These are phyloP conservation scores for Hyaloscypha variabilis DNA, from an alignment of 495 filamentous ascomycete species.

Conservation along the genomic window DNA sequence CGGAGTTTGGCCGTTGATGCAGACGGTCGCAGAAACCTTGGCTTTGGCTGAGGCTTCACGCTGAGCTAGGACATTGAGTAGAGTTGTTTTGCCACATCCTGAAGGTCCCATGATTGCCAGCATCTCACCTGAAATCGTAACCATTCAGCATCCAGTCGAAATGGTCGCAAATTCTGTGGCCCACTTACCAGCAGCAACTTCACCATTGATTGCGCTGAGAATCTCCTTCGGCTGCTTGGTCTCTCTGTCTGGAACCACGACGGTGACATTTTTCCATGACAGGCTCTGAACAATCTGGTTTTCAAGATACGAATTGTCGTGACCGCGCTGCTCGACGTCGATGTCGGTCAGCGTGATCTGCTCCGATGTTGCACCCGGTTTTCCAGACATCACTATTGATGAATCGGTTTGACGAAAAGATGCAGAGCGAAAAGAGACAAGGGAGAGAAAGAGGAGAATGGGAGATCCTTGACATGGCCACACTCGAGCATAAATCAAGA, in stretches of 20 bases:
- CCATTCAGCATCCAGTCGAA: background rate
- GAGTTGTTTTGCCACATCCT: slow-evolving; percentile 68
- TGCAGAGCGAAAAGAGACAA: no score
- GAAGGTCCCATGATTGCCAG: slow-evolving; percentile 69
- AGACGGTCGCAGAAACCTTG: slow-evolving; percentile 39
- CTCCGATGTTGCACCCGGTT: no score
- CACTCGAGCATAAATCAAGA: no score
- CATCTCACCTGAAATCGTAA: slow-evolving; percentile 34
- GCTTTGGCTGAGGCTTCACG: slow-evolving; percentile 28
- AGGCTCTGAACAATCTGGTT: background rate
- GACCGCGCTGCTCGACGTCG: no score
- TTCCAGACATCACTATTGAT: no score
- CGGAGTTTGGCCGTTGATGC: slow-evolving; percentile 54
- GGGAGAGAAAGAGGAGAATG: no score
- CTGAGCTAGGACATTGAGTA: slow-evolving; percentile 61
- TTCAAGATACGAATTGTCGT: background rate
- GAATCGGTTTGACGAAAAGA: no score
- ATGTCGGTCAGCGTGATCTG: no score
- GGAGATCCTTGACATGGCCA: no score
- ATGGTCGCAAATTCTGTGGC: background rate
- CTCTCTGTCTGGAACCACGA: background rate
- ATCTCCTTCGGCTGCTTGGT: background rate
- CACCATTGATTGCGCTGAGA: background rate
- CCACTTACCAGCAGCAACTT: background rate
- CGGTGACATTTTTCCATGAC: background rate